These are phyloP conservation scores for Saitozyma podzolica DNA, from an alignment of 768 basidiomycete species.

Conservation along the genomic window DNA sequence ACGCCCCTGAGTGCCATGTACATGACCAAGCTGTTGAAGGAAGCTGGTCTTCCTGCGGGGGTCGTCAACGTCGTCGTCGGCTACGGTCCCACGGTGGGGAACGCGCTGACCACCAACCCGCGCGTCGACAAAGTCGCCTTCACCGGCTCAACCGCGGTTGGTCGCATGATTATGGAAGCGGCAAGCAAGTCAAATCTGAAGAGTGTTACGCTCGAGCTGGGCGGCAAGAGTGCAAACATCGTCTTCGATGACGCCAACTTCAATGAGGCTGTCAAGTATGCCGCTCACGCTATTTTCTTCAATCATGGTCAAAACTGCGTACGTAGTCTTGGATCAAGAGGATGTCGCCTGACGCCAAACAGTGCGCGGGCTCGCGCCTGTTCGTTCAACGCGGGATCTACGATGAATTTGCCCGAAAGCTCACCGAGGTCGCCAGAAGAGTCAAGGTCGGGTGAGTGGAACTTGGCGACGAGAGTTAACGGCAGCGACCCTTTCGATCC, in stretches of 20 bases:
- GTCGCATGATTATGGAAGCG: constrained; percentile 79
- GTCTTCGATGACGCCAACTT: constrained; percentile 51
- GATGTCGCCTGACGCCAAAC: neutral
- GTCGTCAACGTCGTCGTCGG: constrained; percentile 45
- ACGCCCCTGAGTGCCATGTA: constrained; percentile 45
- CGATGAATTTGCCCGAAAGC: constrained; percentile 42
- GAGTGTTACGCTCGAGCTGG: constrained; percentile 84
- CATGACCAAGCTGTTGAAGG: constrained; percentile 48
- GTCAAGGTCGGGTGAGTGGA: constrained; percentile 62
- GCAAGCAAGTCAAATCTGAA: constrained; percentile 75
- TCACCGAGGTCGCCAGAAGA: constrained; percentile 63
- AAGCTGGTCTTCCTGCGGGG: constrained; percentile 47
- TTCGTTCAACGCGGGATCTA: constrained; percentile 47
- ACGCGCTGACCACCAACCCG: constrained; percentile 35
- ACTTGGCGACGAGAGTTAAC: neutral
- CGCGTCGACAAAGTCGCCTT: constrained; percentile 52
- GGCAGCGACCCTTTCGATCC: constrained; percentile 70
- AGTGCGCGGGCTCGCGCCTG: constrained; percentile 47
- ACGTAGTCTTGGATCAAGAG: constrained; percentile 1
- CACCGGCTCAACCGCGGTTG: constrained; percentile 56
- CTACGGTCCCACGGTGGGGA: constrained; percentile 47
- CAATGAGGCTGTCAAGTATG: constrained; percentile 50
- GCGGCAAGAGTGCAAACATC: constrained; percentile 60
- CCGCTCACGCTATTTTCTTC: constrained; percentile 68
- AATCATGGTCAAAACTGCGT: constrained; percentile 42